These are phyloP conservation scores for Ceratonia siliqua DNA, from an alignment of 306 rosid species.

Conservation along the genomic window DNA sequence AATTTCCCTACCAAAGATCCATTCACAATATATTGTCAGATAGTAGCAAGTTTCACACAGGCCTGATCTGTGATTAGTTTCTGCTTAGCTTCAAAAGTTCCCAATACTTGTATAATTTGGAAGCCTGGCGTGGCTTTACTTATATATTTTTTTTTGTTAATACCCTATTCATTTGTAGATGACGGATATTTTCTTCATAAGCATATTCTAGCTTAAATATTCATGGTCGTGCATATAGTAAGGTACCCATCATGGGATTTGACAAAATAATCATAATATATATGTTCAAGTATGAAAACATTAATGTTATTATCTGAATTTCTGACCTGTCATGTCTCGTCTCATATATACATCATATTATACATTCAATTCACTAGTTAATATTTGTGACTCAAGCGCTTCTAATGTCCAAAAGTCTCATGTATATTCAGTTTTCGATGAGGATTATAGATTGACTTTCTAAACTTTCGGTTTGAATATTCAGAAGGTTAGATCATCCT, in stretches of 20 bases:
- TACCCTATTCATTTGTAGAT: background rate
- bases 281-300: constrained; percentile 29
- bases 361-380: background rate
- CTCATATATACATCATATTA: background rate
- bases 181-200: background rate
- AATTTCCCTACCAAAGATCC: constrained; percentile 32
- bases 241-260: background rate
- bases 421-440: background rate
- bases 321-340: background rate
- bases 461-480: background rate
- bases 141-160: background rate
- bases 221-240: background rate
- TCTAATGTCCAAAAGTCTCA: background rate
- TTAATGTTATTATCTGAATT: background rate
- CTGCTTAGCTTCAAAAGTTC: constrained; percentile 18
- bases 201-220: background rate
- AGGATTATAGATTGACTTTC: constrained; percentile 5
- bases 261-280: background rate
- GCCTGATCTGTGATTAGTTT: background rate
- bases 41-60: background rate
- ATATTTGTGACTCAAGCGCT: background rate
- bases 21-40: constrained; percentile 30
- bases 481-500: background rate
- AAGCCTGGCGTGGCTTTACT: background rate
- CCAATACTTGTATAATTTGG: background rate